Percentiles rank a stretch among this genome's conserved stretches.
Conservation (phyloP, 805 yeast species). For the Kregervanrija delftensis region DNA sequence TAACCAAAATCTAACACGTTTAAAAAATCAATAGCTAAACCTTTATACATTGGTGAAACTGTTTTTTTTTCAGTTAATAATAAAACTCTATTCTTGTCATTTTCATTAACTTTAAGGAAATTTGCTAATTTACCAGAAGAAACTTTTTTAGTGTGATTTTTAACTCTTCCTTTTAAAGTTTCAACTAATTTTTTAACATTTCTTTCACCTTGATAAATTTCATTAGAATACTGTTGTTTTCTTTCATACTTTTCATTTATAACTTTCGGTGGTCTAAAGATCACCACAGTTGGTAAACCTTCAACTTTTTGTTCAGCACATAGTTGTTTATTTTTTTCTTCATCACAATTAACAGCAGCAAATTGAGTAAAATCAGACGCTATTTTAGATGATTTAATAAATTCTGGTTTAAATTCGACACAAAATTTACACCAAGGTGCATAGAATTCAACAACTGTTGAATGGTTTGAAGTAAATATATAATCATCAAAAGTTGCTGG, state of each 20-base stretch:
- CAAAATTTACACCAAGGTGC: constrained; percentile 99
- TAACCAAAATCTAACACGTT: constrained; percentile 43
- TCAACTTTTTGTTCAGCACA: constrained; percentile 60
- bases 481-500: constrained; percentile 53
- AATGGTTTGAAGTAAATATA: constrained; percentile 63
- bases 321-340: constrained; percentile 53
- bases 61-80: constrained; percentile 45
- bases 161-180: constrained; percentile 49
- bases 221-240: constrained; percentile 23
- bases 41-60: constrained; percentile 50
- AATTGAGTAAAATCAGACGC: constrained; percentile 54
- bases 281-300: constrained; percentile 81
- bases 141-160: constrained; percentile 56
- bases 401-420: constrained; percentile 58
- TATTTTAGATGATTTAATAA: constrained; percentile 53
- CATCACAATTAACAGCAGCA: constrained; percentile 85
- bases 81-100: constrained; percentile 33
- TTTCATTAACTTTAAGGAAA: constrained; percentile 15
- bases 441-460: constrained; percentile 79
- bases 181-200: constrained; percentile 46
- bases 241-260: constrained; percentile 2
- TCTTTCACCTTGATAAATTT: constrained; percentile 57
- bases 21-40: constrained; percentile 65
- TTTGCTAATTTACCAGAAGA: constrained; percentile 27
- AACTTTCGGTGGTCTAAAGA: constrained; percentile 75